Conservation (phyloP, 768 basidiomycete species). For the Mycena kentingensis region DNA sequence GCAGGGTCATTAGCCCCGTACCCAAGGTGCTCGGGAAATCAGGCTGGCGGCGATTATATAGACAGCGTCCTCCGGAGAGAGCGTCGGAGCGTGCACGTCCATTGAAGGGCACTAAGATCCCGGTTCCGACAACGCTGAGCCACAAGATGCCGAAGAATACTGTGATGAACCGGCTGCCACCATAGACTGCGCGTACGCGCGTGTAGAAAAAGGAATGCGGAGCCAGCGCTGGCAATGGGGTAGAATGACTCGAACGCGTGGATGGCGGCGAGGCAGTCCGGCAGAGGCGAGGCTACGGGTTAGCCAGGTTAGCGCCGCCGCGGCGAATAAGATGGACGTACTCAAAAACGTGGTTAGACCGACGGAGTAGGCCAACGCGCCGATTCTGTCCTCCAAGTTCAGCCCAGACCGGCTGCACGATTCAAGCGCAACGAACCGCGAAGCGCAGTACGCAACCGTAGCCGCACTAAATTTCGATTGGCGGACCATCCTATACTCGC, state of each 20-base stretch:
- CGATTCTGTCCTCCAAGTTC: constrained; percentile 20
- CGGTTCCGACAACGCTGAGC: constrained; percentile 30
- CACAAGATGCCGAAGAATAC: constrained; percentile 32
- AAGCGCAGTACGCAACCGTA: neutral
- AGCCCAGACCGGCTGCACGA: no score
- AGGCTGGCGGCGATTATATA: constrained; percentile 17
- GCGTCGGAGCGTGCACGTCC: constrained; percentile 18
- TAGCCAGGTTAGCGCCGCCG: neutral
- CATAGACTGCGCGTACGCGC: constrained; percentile 30
- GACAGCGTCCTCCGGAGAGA: constrained; percentile 31
- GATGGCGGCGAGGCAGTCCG: neutral
- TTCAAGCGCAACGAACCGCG: neutral
- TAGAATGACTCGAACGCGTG: constrained; percentile 21
- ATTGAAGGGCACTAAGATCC: constrained; percentile 29
- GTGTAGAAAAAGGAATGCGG: constrained; percentile 33
- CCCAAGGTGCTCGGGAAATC: constrained; percentile 24
- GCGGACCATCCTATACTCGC: neutral
- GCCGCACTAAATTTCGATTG: neutral
- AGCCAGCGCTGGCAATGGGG: constrained; percentile 23
- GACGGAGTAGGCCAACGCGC: constrained; percentile 17
- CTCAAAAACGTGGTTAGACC: constrained; percentile 24
- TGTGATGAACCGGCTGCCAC: constrained; percentile 23
- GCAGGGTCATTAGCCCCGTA: constrained; percentile 22
- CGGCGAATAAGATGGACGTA: constrained; percentile 6
- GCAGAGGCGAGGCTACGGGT: constrained; percentile 7